phyloP scores from a whole-genome alignment of 2,329 filamentous ascomycete species.

The Trichoderma afroharzianum region DNA sequence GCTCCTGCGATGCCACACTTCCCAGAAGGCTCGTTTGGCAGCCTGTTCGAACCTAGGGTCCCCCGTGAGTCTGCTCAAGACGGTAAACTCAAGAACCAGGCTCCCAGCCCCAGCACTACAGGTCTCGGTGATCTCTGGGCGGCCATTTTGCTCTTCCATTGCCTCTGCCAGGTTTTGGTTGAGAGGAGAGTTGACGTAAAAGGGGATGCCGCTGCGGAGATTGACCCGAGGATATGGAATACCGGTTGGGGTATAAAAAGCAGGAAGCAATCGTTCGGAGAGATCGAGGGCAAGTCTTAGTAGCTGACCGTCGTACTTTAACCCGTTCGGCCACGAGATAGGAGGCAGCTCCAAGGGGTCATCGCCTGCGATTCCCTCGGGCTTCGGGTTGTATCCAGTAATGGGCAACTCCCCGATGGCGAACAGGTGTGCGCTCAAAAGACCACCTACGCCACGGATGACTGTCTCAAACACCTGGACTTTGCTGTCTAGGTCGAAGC shows the following conservation, averaged over 20 bases:
- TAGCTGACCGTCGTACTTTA: conserved; percentile 85
- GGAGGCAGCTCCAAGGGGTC: conserved; percentile 46
- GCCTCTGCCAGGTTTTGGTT: conserved; percentile 46
- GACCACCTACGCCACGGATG: conserved; percentile 84
- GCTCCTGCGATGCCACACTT: conserved; percentile 87
- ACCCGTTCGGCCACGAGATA: conserved; percentile 71
- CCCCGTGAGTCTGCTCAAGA: conserved; percentile 81
- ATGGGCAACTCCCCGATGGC: conserved; percentile 89
- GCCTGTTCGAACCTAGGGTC: conserved; percentile 84
- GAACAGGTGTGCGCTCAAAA: conserved; percentile 91
- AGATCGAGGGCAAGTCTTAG: conserved; percentile 86
- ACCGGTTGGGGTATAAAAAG: conserved; percentile 86
- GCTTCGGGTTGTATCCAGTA: conserved; percentile 62
- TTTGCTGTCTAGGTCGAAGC: conserved; percentile 95
- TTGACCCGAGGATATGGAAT: conserved; percentile 95
- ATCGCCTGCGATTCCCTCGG: conserved; percentile 23
- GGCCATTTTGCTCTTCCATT: conserved; percentile 35
- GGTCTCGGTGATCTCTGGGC: conserved; percentile 81
- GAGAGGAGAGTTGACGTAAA: conserved; percentile 82
- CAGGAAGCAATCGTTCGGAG: conserved; percentile 77
- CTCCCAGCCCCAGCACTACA: conserved; percentile 97
- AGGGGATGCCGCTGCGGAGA: conserved; percentile 83
- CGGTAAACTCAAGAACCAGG: conserved; percentile 87
- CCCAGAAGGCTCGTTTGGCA: conserved; percentile 92
- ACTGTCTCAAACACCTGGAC: conserved; percentile 99